These are phyloP conservation scores for Fusarium brevicatenulatum DNA, from an alignment of 2,329 filamentous ascomycete species.

Conservation along the genomic window DNA sequence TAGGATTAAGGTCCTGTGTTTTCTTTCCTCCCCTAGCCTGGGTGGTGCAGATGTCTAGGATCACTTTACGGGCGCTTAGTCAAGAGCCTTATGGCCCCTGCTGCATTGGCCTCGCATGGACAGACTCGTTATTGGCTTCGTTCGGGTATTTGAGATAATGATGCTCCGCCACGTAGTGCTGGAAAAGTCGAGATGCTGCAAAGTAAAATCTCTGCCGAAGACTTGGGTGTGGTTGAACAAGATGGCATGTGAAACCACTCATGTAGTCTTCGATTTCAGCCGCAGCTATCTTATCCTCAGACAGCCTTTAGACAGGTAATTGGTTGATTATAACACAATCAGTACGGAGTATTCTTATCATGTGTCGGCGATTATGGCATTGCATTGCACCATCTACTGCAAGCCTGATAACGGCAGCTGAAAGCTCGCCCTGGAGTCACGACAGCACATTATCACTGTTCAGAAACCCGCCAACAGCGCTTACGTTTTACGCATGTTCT, in stretches of 20 bases:
- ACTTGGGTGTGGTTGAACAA: background rate
- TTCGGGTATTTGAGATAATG: background rate
- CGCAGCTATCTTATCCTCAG: background rate
- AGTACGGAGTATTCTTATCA: background rate
- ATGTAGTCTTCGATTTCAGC: background rate
- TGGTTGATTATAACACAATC: background rate
- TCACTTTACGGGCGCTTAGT: background rate
- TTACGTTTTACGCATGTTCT: background rate
- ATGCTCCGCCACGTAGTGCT: background rate
- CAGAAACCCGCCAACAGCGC: background rate
- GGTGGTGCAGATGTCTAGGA: background rate
- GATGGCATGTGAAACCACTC: background rate
- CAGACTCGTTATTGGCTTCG: background rate
- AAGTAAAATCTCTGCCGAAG: background rate
- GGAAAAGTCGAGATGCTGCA: background rate
- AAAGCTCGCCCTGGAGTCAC: background rate
- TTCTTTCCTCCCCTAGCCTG: too few species aligned
- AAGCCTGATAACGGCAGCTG: too few species aligned
- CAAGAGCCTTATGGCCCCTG: background rate
- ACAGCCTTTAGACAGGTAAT: fast-evolving
- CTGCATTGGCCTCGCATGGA: background rate
- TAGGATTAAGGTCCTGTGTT: too few species aligned
- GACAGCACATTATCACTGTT: background rate
- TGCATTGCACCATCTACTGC: fast-evolving
- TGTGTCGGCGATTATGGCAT: background rate